Evolutionary conservation across 768 basidiomycete genomes (phyloP).

Genomic region (Termitomyces sp.): DNA sequence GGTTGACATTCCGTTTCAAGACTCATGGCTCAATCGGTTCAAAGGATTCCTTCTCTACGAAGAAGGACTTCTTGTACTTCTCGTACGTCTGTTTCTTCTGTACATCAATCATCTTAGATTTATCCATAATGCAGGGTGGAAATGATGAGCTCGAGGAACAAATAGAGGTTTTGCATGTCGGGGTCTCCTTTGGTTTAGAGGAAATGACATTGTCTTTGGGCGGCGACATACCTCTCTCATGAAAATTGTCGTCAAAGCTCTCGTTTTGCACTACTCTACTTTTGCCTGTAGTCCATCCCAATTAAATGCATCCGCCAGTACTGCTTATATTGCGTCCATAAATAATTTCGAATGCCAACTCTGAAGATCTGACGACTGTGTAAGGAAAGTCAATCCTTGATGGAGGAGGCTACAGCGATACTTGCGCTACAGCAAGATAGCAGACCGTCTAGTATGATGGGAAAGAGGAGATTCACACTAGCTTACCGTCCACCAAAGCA

Average conservation of each 20-base stretch:
- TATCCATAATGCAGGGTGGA: background rate
- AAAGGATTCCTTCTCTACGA: slow-evolving; percentile 37
- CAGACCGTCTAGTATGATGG: too few species aligned
- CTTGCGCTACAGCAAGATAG: too few species aligned
- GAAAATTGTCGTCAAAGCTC: background rate
- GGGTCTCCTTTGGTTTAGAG: background rate
- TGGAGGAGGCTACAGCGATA: too few species aligned
- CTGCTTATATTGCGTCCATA: too few species aligned
- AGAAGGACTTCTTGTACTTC: slow-evolving; percentile 33
- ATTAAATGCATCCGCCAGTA: too few species aligned
- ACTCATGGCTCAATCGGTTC: slow-evolving; percentile 14
- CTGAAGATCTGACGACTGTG: too few species aligned
- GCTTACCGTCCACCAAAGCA: too few species aligned
- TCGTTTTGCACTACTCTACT: background rate
- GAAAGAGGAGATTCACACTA: too few species aligned
- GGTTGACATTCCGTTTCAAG: slow-evolving; percentile 5
- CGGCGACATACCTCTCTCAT: too few species aligned
- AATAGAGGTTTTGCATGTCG: slow-evolving; percentile 11
- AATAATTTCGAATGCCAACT: too few species aligned
- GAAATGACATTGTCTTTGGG: background rate
- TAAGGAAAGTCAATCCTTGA: too few species aligned
- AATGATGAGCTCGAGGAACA: background rate
- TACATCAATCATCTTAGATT: background rate
- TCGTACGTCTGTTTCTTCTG: slow-evolving; percentile 19
- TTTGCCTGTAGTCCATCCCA: background rate